Conservation (phyloP, 2,329 filamentous ascomycete genomes). For the Botrytis sinoallii region DNA sequence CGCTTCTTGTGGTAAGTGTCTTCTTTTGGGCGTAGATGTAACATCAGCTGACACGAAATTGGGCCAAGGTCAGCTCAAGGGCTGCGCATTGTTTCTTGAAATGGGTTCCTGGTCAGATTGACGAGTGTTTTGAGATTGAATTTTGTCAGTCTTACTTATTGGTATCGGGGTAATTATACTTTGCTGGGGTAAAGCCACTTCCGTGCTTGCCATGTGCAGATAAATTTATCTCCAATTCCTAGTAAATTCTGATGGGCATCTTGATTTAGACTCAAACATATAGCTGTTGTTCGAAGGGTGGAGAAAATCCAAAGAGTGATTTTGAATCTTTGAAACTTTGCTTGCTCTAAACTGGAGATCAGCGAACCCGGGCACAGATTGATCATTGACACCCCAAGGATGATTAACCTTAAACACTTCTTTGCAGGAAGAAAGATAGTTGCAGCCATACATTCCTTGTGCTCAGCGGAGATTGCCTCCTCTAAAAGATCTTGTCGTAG, state of each 20-base stretch:
- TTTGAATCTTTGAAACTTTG: background rate
- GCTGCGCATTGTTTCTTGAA: background rate
- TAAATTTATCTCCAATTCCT: background rate
- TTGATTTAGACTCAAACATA: background rate
- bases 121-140: conserved; percentile 1
- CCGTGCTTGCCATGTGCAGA: background rate
- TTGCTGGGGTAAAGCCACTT: conserved; percentile 1
- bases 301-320: background rate
- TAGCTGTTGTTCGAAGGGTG: background rate
- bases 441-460: background rate
- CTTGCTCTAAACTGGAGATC: background rate
- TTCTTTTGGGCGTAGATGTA: background rate
- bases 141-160: background rate
- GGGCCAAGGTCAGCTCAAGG: conserved; percentile 2
- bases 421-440: background rate
- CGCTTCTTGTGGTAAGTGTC: background rate
- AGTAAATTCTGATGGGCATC: background rate
- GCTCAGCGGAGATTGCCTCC: background rate
- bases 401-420: background rate
- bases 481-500: background rate
- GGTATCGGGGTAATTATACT: background rate
- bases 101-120: background rate
- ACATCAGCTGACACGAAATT: conserved; percentile 17
- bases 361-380: background rate
- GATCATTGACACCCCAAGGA: background rate